A percentile compares a stretch with the other conserved stretches of the same genome.
These are phyloP conservation scores for Hygrophoropsis aurantiaca DNA, from an alignment of 768 basidiomycete species.

Conservation along the genomic window DNA sequence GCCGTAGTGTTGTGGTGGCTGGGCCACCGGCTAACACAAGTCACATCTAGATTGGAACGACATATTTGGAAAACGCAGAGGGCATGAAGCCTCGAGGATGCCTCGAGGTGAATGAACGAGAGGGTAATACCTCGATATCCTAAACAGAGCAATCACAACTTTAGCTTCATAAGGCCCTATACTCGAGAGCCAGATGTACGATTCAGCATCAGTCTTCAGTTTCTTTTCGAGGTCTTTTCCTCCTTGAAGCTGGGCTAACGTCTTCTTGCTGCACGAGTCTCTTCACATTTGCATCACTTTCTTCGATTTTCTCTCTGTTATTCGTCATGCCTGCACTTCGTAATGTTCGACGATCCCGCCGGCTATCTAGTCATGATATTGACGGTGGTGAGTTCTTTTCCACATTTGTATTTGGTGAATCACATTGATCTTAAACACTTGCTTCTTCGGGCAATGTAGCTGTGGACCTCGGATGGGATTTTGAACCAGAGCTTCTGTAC, in stretches of 20 bases:
- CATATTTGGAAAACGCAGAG: constrained; percentile 24
- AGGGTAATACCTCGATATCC: constrained; percentile 22
- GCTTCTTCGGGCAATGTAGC: constrained; percentile 32
- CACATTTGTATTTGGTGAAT: constrained; percentile 19
- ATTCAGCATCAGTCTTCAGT: constrained; percentile 3
- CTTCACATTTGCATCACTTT: constrained; percentile 4
- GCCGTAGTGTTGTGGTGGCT: neutral
- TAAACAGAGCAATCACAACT: constrained; percentile 19
- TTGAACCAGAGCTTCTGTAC: constrained; percentile 22
- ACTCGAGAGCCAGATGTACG: constrained; percentile 7
- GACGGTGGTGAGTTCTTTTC: constrained; percentile 28
- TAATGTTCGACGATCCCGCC: constrained; percentile 42
- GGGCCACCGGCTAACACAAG: constrained; percentile 1
- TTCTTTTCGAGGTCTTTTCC: constrained; percentile 10
- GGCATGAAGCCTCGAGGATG: constrained; percentile 31
- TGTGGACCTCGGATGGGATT: constrained; percentile 27
- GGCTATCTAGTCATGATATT: constrained; percentile 40
- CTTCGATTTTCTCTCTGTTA: neutral
- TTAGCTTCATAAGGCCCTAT: constrained; percentile 29
- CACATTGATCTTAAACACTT: constrained; percentile 31
- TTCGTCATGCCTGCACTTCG: constrained; percentile 31
- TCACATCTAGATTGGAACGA: constrained; percentile 22
- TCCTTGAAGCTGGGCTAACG: constrained; percentile 13
- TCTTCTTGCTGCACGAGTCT: constrained; percentile 6
- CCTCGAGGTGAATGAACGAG: constrained; percentile 42